phyloP scores from a whole-genome alignment of 192 early-diverging fungal genomes.

The Coemansia sp. region DNA sequence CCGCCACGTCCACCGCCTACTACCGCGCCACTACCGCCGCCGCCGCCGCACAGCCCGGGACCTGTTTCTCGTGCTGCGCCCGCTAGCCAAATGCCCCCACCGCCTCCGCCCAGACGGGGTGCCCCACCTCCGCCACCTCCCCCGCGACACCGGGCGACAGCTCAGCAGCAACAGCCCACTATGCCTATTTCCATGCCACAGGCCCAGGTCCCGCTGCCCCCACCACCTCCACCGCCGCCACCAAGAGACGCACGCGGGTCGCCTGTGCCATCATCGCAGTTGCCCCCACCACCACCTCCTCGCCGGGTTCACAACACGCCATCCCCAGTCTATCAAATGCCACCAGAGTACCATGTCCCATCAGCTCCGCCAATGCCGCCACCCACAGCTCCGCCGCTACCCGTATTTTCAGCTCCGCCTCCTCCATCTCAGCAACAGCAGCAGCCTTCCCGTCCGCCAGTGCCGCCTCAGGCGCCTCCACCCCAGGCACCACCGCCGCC shows the following conservation, averaged over 20 bases:
- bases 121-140: slow-evolving; percentile 29
- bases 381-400: slow-evolving; percentile 7
- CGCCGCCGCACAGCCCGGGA: slow-evolving; percentile 18
- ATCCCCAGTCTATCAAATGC: slow-evolving; percentile 7
- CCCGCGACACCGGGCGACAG: slow-evolving; percentile 6
- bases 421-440: neutral
- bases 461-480: slow-evolving; percentile 18
- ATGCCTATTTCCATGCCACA: slow-evolving; percentile 4
- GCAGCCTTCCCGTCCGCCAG: slow-evolving; percentile 12
- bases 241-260: slow-evolving; percentile 24
- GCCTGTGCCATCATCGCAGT: slow-evolving; percentile 17
- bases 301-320: slow-evolving; percentile 15
- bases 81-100: slow-evolving; percentile 13
- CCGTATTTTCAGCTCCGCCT: slow-evolving; percentile 3
- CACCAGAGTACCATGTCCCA: slow-evolving; percentile 9
- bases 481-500: slow-evolving; percentile 21
- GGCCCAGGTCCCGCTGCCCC: slow-evolving; percentile 1
- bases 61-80: slow-evolving; percentile 5
- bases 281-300: slow-evolving; percentile 30
- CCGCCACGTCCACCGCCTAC: slow-evolving; percentile 24
- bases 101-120: slow-evolving; percentile 22
- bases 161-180: slow-evolving; percentile 10
- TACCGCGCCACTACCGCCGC: slow-evolving; percentile 34
- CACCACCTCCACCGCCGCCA: slow-evolving; percentile 22
- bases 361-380: slow-evolving; percentile 26